phyloP scores from a whole-genome alignment of 2,329 filamentous ascomycete genomes.

The Colletotrichum echinochloae region DNA sequence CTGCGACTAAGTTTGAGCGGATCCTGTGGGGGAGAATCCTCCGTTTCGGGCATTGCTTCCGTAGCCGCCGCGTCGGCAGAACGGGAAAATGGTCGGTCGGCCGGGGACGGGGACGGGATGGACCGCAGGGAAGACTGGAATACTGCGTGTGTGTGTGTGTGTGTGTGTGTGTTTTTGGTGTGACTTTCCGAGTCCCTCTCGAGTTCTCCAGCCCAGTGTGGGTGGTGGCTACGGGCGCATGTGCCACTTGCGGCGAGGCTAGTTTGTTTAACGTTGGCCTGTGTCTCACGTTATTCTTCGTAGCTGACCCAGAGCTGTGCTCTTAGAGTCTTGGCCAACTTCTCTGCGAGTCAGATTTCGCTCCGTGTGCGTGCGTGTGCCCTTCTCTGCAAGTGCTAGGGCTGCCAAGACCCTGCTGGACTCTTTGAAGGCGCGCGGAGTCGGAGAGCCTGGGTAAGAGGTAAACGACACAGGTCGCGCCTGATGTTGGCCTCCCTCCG shows the following conservation, averaged over 20 bases:
- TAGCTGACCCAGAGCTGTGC: constrained; percentile 12
- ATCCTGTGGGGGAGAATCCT: constrained; percentile 10
- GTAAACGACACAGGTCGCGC: constrained; percentile 21
- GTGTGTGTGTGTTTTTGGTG: no score
- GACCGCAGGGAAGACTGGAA: constrained; percentile 24
- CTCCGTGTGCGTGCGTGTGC: constrained; percentile 22
- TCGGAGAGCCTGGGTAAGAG: constrained; percentile 6
- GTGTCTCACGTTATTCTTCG: constrained; percentile 30
- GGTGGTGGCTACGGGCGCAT: background rate
- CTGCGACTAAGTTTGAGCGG: constrained; percentile 14
- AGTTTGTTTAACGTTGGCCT: constrained; percentile 13
- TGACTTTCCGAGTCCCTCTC: background rate
- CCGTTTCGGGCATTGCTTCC: constrained; percentile 23
- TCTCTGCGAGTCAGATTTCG: constrained; percentile 25
- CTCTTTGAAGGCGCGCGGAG: background rate
- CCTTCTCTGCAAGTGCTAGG: constrained; percentile 12
- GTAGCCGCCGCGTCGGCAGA: constrained; percentile 22
- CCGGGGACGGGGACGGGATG: constrained; percentile 34
- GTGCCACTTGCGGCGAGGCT: constrained; percentile 16
- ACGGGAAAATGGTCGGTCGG: constrained; percentile 30
- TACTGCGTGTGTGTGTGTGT: background rate
- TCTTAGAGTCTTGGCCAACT: constrained; percentile 25
- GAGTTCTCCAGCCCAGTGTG: background rate
- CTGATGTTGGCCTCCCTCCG: constrained; percentile 26
- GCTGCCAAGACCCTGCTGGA: constrained; percentile 24